phyloP scores from a whole-genome alignment of 192 early-diverging fungal genomes.

The Podila verticillata region DNA sequence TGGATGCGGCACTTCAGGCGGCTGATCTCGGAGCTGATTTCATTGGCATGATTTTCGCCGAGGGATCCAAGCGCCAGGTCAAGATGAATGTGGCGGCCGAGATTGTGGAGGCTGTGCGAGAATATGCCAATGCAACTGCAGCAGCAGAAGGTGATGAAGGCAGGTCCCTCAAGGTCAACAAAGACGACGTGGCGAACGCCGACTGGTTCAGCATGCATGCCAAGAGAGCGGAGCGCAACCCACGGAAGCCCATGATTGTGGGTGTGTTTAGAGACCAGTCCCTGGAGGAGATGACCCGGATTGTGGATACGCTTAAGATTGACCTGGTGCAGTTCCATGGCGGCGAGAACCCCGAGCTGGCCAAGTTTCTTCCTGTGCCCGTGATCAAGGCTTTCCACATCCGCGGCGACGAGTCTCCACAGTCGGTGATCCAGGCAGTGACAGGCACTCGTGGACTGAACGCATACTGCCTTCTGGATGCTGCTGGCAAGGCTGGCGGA shows the following conservation, averaged over 20 bases:
- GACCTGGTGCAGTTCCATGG: conserved; percentile 97
- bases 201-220: conserved; percentile 66
- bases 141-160: not conserved
- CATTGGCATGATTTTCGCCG: conserved; percentile 95
- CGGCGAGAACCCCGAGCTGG: conserved; percentile 70
- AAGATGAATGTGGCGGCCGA: conserved; percentile 66
- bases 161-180: not conserved
- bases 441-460: conserved; percentile 56
- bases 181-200: conserved; percentile 18
- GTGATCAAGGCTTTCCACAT: conserved; percentile 93
- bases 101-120: conserved; percentile 78
- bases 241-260: conserved; percentile 81
- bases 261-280: conserved; percentile 95
- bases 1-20: conserved; percentile 83
- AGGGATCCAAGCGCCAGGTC: conserved; percentile 81
- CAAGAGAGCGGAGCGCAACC: conserved; percentile 44
- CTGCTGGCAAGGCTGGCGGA: conserved; percentile 64
- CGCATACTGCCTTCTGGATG: conserved; percentile 67
- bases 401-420: conserved; percentile 57
- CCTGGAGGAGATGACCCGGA: conserved; percentile 75
- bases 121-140: conserved; percentile 38
- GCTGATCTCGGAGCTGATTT: conserved; percentile 85
- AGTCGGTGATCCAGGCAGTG: conserved; percentile 57
- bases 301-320: conserved; percentile 71
- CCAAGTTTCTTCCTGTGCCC: conserved; percentile 78